Evolutionary conservation across 305 asterid species (phyloP).

Genomic region (Fraxinus paxiana): DNA sequence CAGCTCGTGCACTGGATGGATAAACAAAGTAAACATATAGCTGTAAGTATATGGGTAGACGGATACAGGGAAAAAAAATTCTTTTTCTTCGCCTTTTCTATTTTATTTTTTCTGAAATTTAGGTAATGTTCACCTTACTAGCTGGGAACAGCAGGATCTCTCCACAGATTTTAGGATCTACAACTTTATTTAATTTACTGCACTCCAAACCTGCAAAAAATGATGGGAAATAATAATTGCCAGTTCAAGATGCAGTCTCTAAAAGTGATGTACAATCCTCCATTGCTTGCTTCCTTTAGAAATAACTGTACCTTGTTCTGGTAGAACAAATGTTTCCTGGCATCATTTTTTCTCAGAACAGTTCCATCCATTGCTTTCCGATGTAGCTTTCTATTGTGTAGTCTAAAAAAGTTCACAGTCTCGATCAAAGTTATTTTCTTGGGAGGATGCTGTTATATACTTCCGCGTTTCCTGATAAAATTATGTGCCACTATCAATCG

Average conservation of each 20-base stretch:
- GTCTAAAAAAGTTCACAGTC: not conserved
- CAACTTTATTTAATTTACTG: conserved; percentile 14
- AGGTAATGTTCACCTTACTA: conserved; percentile 8
- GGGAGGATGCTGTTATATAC: not conserved
- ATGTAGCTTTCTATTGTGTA: not conserved
- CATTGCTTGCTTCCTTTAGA: not conserved
- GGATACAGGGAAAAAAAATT: not conserved
- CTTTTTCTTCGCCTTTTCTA: not conserved
- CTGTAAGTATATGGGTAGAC: conserved; percentile 57
- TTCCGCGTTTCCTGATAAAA: not conserved
- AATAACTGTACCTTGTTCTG: not conserved
- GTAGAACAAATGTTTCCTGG: conserved; percentile 5
- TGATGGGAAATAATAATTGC: conserved; percentile 23
- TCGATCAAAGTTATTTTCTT: not conserved
- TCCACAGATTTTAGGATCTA: conserved; percentile 5
- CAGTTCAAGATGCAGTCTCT: conserved; percentile 14
- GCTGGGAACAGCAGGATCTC: conserved; percentile 11
- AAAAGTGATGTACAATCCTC: conserved; percentile 9
- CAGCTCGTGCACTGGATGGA: conserved; percentile 98
- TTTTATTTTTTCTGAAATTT: conserved; percentile 7
- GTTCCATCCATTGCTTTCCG: not conserved
- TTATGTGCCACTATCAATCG: not conserved
- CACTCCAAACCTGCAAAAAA: conserved; percentile 17
- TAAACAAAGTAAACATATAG: conserved; percentile 93
- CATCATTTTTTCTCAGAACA: not conserved